These are phyloP conservation scores for Cryptosporidium canis DNA, from an alignment of 169 alveolate genomes.

Conservation along the genomic window DNA sequence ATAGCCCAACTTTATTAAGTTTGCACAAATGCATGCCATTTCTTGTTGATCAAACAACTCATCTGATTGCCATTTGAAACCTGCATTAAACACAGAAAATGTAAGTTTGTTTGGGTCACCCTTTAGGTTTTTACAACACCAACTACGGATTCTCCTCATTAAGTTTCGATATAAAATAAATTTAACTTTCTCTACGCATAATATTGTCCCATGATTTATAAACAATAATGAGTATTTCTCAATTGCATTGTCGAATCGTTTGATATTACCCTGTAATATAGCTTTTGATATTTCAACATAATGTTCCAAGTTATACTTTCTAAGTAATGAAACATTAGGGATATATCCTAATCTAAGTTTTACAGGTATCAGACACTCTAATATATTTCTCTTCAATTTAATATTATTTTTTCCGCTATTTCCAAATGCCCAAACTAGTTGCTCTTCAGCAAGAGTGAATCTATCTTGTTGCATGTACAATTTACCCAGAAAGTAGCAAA, in stretches of 20 bases:
- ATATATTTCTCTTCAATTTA: constrained; percentile 80
- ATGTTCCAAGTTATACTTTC: constrained; percentile 80
- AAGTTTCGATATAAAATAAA: constrained; percentile 83
- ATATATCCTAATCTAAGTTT: constrained; percentile 83
- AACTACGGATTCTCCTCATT: constrained; percentile 77
- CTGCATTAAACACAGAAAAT: constrained; percentile 60
- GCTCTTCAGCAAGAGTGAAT: constrained; percentile 77
- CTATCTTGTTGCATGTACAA: constrained; percentile 87
- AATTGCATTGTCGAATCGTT: constrained; percentile 76
- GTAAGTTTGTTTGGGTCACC: constrained; percentile 60
- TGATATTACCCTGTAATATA: constrained; percentile 79
- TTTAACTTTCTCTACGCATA: constrained; percentile 84
- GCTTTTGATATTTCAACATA: constrained; percentile 80
- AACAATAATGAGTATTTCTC: constrained; percentile 74
- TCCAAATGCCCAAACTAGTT: constrained; percentile 77
- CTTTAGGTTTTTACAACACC: constrained; percentile 24
- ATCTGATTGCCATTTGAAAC: constrained; percentile 73
- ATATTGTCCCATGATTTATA: constrained; percentile 83
- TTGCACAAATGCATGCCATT: constrained; percentile 87
- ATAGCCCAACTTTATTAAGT: constrained; percentile 82
- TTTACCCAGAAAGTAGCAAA: constrained; percentile 82
- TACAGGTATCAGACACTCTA: constrained; percentile 85
- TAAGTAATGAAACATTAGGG: constrained; percentile 79
- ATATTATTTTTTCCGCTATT: constrained; percentile 75
- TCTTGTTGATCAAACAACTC: constrained; percentile 74